These are phyloP conservation scores for Dendrobium chrysotoxum DNA, from an alignment of 106 monocot species.

Conservation along the genomic window DNA sequence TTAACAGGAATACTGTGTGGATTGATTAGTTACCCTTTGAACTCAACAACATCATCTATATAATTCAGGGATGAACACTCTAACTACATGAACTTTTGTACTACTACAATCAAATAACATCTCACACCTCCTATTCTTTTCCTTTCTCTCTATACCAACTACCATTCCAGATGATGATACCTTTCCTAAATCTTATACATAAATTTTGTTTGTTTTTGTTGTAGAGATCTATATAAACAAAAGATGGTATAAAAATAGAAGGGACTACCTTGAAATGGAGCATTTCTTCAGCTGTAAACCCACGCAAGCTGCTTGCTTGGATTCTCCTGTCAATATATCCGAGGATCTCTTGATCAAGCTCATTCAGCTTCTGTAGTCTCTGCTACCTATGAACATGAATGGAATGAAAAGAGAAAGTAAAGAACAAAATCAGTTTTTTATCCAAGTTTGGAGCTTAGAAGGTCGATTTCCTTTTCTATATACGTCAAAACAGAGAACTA, in stretches of 20 bases:
- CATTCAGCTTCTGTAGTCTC: neutral
- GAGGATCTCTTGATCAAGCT: neutral
- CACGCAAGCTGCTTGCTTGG: neutral
- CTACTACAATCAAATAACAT: too few species aligned
- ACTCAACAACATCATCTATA: too few species aligned
- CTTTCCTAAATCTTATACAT: too few species aligned
- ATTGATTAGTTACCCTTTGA: too few species aligned
- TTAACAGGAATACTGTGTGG: too few species aligned
- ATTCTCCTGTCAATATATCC: neutral
- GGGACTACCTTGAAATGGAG: neutral
- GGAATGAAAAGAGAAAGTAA: slow-evolving; percentile 1
- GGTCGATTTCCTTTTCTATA: neutral
- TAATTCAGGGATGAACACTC: neutral
- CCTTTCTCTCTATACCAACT: too few species aligned
- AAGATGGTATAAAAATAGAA: neutral
- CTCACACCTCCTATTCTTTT: too few species aligned
- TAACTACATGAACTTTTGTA: too few species aligned
- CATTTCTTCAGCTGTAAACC: neutral
- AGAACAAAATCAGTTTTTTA: neutral
- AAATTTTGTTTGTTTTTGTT: neutral
- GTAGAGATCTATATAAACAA: neutral
- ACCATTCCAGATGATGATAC: too few species aligned
- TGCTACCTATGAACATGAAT: slow-evolving; percentile 3
- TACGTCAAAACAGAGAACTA: neutral
- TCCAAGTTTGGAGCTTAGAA: neutral